Base-by-base conservation (phyloP, 2,329 filamentous ascomycete genomes). In the Elsinoe australis region DNA sequence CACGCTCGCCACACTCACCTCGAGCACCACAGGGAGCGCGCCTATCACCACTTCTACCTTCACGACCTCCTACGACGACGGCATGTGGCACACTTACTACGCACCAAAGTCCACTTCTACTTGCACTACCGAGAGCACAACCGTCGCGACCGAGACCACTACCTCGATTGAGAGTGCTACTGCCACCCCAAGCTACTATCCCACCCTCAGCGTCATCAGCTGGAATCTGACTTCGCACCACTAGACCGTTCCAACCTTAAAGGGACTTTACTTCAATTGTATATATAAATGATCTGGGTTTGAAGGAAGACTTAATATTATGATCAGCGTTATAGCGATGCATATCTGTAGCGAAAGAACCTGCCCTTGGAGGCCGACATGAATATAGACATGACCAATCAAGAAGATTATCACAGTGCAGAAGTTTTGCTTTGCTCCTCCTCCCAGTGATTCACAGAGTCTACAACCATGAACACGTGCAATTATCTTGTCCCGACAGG, bases 41-140 rank as follows among this genome's bases (percentile, higher is more conserved):
- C 28, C 28, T 17, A 32, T 17, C 15, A 24, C 51, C 15, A 51
- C 51, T 8, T 17, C 54, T 33, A 49, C 52, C 7, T 15, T 42
- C 44, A 67, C 63, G 53, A 6, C 31, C 39, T 44, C 39, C 3
- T 68, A 68, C 44, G 65, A 67, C 32, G 53, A 65, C 42, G 65
- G 65, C 10, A 51, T 64, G 52, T 68, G 65, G 65, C 63, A 67
- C 46, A 68, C 65, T 5, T 54, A 52, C n/a, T 68, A 68, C 49
- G 52, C 53, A 29, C 19, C 45, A 9, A 36, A 36, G 34, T 4
- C 32, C 15, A 21, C 45, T 7, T 36, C 34, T 5, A 28, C 33
- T 12, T 15, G 8, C 14, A 19, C 21, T 2, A 28, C 5, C 39
- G 29, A 26, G 35, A 39, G 5, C n/a, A 22, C 35, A 4, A 34